phyloP scores from a whole-genome alignment of 192 early-diverging fungal species.

The Backusella luteola region DNA sequence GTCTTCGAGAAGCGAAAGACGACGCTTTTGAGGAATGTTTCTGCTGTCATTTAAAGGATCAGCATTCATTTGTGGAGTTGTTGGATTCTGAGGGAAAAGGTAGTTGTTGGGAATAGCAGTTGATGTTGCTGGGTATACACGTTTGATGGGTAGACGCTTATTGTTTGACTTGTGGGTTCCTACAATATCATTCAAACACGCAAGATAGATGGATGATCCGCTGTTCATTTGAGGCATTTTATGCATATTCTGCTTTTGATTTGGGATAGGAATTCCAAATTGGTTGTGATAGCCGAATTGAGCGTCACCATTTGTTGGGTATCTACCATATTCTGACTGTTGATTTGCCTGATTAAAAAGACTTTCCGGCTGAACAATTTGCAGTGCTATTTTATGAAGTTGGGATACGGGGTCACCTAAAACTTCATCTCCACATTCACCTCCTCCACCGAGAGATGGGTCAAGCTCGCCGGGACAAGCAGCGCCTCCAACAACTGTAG shows the following conservation, averaged over 20 bases:
- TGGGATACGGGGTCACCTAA: conserved; percentile 85
- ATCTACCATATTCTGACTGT: neutral
- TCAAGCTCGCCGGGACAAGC: conserved; percentile 14
- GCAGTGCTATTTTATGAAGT: conserved; percentile 88
- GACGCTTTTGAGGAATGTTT: neutral
- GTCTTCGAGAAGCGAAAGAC: conserved; percentile 5
- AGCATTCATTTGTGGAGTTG: neutral
- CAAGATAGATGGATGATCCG: conserved; percentile 52
- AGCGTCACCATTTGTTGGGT: conserved; percentile 26
- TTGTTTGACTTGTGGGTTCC: conserved; percentile 58
- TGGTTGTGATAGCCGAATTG: neutral
- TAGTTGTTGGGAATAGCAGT: neutral
- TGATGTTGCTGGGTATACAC: conserved; percentile 1
- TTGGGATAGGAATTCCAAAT: neutral
- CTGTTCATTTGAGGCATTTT: neutral
- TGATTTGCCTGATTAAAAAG: neutral
- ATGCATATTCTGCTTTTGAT: neutral
- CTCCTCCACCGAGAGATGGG: conserved; percentile 11
- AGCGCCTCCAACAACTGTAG: conserved; percentile 65
- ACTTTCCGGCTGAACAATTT: conserved; percentile 44
- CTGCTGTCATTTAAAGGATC: neutral
- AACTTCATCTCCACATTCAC: conserved; percentile 45
- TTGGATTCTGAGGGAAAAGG: neutral
- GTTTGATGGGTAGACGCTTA: conserved; percentile 46
- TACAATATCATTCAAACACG: conserved; percentile 70